A percentile compares a stretch with the other conserved stretches of the same genome.
Conservation (phyloP, 2,329 filamentous ascomycete genomes). For the Bertia moriformis region DNA sequence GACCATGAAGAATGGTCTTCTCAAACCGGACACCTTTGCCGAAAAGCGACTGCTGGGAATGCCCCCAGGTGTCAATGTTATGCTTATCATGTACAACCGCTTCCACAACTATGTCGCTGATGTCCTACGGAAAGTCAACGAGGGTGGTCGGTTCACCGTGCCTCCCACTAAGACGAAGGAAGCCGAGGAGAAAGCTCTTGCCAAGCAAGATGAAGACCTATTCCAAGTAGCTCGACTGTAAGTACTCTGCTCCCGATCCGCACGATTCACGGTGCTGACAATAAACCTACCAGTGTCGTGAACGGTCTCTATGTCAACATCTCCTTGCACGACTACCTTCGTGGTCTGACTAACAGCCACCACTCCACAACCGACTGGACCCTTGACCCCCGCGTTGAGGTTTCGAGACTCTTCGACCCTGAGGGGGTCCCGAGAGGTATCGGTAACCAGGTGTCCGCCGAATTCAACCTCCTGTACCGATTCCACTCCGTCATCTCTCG, state of each 20-base stretch:
- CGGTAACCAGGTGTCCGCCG: conserved; percentile 17
- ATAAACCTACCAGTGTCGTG: too few species aligned
- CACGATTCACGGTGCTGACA: conserved; percentile 19
- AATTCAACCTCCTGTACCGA: conserved; percentile 19
- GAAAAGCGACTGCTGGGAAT: conserved; percentile 15
- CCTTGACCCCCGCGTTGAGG: conserved; percentile 18
- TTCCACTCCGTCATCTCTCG: conserved; percentile 15
- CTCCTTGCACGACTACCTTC: conserved; percentile 21
- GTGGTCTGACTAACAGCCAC: conserved; percentile 30
- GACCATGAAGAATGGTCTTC: conserved; percentile 17
- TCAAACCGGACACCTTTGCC: conserved; percentile 21
- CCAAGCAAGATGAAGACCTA: conserved; percentile 20
- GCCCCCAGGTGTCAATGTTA: conserved; percentile 16
- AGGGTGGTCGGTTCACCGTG: conserved; percentile 18
- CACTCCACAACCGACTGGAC: conserved; percentile 36
- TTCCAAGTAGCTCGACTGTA: conserved; percentile 20
- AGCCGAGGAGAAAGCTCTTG: conserved; percentile 13
- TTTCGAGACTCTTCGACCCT: conserved; percentile 12
- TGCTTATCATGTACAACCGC: conserved; percentile 19
- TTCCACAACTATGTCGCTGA: conserved; percentile 20
- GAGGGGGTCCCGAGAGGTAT: conserved; percentile 13
- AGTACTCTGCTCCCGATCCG: too few species aligned
- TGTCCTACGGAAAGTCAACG: conserved; percentile 19
- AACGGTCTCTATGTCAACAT: conserved; percentile 41
- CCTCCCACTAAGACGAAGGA: too few species aligned